These are phyloP conservation scores for Stellera chamaejasme DNA, from an alignment of 345 rosid species.

Conservation along the genomic window DNA sequence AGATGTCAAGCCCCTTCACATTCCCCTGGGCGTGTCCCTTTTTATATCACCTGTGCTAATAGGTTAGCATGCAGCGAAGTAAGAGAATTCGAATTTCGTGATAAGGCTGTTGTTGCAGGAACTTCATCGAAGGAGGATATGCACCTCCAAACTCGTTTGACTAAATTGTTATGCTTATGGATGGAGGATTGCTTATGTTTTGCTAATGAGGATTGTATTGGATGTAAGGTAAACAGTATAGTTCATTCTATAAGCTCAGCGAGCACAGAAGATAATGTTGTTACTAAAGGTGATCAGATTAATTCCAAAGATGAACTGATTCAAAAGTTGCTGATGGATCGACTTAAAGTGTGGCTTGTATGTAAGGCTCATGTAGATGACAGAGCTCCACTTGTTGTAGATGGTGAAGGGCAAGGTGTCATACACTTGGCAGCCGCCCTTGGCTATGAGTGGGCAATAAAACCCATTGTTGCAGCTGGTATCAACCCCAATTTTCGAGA, in stretches of 20 bases:
- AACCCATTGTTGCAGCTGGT: slow-evolving; percentile 42
- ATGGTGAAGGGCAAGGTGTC: slow-evolving; percentile 51
- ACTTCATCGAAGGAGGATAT: slow-evolving; percentile 21
- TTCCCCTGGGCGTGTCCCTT: slow-evolving; percentile 50
- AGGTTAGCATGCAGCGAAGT: slow-evolving; percentile 73
- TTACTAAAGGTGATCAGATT: slow-evolving; percentile 6
- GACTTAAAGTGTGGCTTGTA: slow-evolving; percentile 45
- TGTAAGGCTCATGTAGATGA: slow-evolving; percentile 40
- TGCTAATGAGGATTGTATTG: slow-evolving; percentile 24
- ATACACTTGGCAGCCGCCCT: slow-evolving; percentile 57
- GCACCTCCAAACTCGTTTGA: slow-evolving; percentile 35
- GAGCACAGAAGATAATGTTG: slow-evolving; percentile 12
- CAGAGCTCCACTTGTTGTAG: slow-evolving; percentile 39
- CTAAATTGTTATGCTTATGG: slow-evolving; percentile 26
- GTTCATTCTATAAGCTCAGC: slow-evolving; percentile 17
- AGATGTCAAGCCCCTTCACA: slow-evolving; percentile 55
- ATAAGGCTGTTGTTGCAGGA: slow-evolving; percentile 20
- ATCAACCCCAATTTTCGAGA: slow-evolving; percentile 53
- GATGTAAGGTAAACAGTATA: slow-evolving; percentile 30
- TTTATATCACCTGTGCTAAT: slow-evolving; percentile 53
- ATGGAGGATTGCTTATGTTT: slow-evolving; percentile 26
- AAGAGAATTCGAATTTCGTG: slow-evolving; percentile 60
- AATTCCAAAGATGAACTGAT: slow-evolving; percentile 29
- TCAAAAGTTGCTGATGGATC: slow-evolving; percentile 36
- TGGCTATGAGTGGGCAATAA: slow-evolving; percentile 56